Conservation (phyloP, 2,329 filamentous ascomycete species). For the Drechmeria coniospora region DNA sequence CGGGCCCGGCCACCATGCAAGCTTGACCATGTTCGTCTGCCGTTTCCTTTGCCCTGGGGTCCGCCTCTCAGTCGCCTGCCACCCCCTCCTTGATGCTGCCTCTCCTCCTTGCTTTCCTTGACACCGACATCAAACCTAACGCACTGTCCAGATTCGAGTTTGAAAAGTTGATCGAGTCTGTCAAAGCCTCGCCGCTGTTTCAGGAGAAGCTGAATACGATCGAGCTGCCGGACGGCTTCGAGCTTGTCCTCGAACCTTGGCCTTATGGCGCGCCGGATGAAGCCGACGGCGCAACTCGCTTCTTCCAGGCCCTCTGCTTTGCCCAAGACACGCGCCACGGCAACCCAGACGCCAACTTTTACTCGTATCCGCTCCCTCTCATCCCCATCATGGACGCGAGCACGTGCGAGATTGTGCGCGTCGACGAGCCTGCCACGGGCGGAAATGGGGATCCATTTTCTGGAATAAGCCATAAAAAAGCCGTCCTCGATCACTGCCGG, state of each 20-base stretch:
- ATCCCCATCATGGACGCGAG: slow-evolving; percentile 24
- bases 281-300: slow-evolving; percentile 13
- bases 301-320: slow-evolving; percentile 19
- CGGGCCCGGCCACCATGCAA: slow-evolving; percentile 13
- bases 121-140: no score
- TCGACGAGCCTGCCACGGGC: slow-evolving; percentile 19
- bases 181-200: slow-evolving; percentile 14
- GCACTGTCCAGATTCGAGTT: slow-evolving; percentile 14
- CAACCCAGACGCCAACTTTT: slow-evolving; percentile 36
- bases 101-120: no score
- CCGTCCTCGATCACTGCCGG: slow-evolving; percentile 15
- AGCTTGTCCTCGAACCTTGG: slow-evolving; percentile 19
- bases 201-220: slow-evolving; percentile 15
- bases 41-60: neutral
- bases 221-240: slow-evolving; percentile 11
- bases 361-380: slow-evolving; percentile 36
- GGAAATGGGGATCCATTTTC: slow-evolving; percentile 12
- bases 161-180: slow-evolving; percentile 16
- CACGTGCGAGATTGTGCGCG: slow-evolving; percentile 15
- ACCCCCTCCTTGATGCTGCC: no score
- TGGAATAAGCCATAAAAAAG: slow-evolving; percentile 6
- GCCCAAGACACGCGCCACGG: slow-evolving; percentile 14
- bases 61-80: no score
- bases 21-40: slow-evolving; percentile 13
- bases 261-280: slow-evolving; percentile 15